Base-by-base conservation (phyloP, 2,329 filamentous ascomycete species). In the Ascochyta pisi region DNA sequence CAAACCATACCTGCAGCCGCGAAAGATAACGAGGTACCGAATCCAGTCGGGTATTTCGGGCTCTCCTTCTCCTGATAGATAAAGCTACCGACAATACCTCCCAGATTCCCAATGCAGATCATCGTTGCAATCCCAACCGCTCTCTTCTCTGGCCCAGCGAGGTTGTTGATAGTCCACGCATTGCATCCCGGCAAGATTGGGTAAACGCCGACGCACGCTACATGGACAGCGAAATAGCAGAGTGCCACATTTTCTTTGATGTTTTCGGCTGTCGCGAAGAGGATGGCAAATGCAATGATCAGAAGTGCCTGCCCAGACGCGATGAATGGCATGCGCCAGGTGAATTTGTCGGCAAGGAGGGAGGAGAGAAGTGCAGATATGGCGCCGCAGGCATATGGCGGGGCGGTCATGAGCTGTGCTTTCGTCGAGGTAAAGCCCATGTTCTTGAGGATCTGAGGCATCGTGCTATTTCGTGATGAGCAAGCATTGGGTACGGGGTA, bases 211-310 rank as follows among this genome's bases (percentile, higher is more conserved):
- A 76, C 63, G 22, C 68, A 78, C 0, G 78, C 75, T 1, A 82
- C 63, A 38, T 74, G 77, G 1, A 81, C 73, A 0, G 74, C 77
- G 50, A 79, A 79, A 55, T 79, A 80, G 58, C 77, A 77, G 1
- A 77, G 55, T 0, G 70, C 74, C 12, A 81, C 72, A 49, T 80
- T 78, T 23, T 74, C 53, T 29, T 73, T 60, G 37, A 79, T 77
- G 6, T 75, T 62, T 5, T 61, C 73, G 2, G 74, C 57, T 23
- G 74, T 73, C 26, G 73, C 73, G 15, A 77, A 77, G 3, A 81
- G 74, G 5, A 79, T 75, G 2, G 75, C 76, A 1, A 77, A 76
- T 5, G 77, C 69, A 8, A 79, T 64, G 69, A 78, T 77, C 24
- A 73, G 63, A 3, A 76, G 50, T 2, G 24, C 31, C 24, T 64